Conservation (phyloP, 2,329 filamentous ascomycete genomes). For the Graphilbum fragrans region DNA sequence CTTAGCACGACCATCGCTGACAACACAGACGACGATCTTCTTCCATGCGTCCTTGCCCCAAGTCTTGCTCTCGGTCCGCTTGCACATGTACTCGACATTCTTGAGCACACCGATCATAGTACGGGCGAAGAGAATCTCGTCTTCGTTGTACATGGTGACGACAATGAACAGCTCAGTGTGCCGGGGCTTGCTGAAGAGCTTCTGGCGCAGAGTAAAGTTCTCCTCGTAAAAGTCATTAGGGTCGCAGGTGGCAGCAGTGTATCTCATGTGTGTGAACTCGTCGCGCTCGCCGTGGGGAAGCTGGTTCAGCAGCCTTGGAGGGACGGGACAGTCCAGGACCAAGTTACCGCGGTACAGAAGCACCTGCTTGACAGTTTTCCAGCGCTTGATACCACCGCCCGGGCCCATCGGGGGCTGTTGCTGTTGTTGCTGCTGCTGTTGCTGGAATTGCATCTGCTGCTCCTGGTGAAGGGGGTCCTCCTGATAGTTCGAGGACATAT, state of each 20-base stretch:
- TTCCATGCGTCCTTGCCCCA: conserved; percentile 99
- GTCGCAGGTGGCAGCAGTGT: conserved; percentile 90
- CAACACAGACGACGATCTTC: conserved; percentile 97
- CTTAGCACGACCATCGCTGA: conserved; percentile 92
- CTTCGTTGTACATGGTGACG: conserved; percentile 98
- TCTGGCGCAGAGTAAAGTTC: conserved; percentile 84
- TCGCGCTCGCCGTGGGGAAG: conserved; percentile 86
- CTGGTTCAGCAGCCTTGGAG: conserved; percentile 75
- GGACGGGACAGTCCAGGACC: conserved; percentile 91
- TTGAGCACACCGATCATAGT: conserved; percentile 98
- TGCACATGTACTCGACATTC: conserved; percentile 98
- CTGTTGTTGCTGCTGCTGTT: conserved; percentile 14
- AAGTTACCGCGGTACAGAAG: conserved; percentile 92
- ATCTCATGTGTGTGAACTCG: conserved; percentile 85
- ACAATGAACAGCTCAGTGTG: conserved; percentile 95
- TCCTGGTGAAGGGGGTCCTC: conserved; percentile 25
- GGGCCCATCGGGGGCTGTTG: conserved; percentile 28
- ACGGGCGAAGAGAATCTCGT: conserved; percentile 87
- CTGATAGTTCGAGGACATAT: conserved; percentile 26
- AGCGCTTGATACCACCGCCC: conserved; percentile 61
- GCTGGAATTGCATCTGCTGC: neutral
- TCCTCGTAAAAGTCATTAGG: conserved; percentile 77
- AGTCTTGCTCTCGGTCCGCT: conserved; percentile 82
- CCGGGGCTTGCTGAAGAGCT: conserved; percentile 80
- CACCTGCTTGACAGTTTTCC: conserved; percentile 99